Evolutionary conservation across 2,329 filamentous ascomycete genomes (phyloP), one percentile per base, ranked within the genome.

Genomic region (Juglanconis oblonga): DNA sequence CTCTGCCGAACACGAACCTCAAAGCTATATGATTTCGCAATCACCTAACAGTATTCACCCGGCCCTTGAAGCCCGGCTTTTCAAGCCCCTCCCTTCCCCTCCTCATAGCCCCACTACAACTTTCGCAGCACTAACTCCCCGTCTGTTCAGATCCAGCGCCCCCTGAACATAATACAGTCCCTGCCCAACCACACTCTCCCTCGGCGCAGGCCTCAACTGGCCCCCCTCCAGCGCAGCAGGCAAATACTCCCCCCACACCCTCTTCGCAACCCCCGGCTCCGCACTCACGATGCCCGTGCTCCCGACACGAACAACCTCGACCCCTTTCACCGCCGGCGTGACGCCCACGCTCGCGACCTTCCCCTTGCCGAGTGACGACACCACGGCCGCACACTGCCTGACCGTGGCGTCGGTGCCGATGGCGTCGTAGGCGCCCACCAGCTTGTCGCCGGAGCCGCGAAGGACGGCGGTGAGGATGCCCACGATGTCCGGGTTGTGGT

Each of bases 51-150:
- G 24, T 24, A 24, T 2, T 24, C 24, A 24, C 24, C 24, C 24
- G 24, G 24, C 24, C 24, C 24, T 24, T 24, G 24, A 24, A 24
- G 24, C 24, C 24, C 24, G 24, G 24, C 24, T 24, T 24, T 24
- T 24, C 24, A 24, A 24, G 2, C 24, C 24, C 24, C 24, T 24
- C 49, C 4, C 31, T 4, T 4, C 24, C 11, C 8, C 8, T 5
- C 14, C 33, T 60, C 51, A 61, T 13, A 61, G 31, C 7, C 57
- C 47, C 49, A 77, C 67, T 4, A 77, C 72, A 35, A 77, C 55
- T 63, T 77, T 77, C 42, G 71, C 68, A 4, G 70, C 74, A 56
- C 74, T 76, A 3, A 77, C 69, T 4, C 70, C 70, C 10, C 67
- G 66, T 35, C 66, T 68, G 2, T 65, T 69, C 49, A 64, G 64